Percentiles rank a stretch among this genome's conserved stretches.
Conservation (phyloP, 2,329 filamentous ascomycete genomes). For the Periconia digitata region DNA sequence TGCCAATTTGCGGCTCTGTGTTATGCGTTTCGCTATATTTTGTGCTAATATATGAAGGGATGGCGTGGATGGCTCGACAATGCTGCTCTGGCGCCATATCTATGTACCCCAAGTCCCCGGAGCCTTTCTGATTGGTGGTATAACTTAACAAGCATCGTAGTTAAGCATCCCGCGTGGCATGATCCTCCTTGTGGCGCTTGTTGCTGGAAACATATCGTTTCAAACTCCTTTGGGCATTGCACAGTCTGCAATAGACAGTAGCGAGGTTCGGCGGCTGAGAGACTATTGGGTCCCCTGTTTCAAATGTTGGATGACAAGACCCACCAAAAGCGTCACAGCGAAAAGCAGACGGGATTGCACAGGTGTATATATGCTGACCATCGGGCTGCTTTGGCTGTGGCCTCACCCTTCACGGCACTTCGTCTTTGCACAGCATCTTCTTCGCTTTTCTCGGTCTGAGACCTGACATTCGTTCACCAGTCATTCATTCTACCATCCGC, state of each 20-base stretch:
- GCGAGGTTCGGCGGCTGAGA: constrained; percentile 22
- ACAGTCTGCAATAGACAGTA: neutral
- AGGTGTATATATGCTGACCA: constrained; percentile 20
- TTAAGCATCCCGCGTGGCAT: constrained; percentile 21
- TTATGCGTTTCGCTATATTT: too few relatives aligned
- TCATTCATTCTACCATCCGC: constrained; percentile 31
- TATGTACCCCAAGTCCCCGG: constrained; percentile 12
- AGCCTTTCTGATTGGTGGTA: constrained; percentile 29
- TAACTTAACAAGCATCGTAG: constrained; percentile 22
- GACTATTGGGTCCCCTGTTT: constrained; percentile 25
- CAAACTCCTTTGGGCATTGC: too few relatives aligned
- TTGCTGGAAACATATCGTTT: too few relatives aligned
- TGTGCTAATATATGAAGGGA: constrained; percentile 10
- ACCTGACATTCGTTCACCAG: constrained; percentile 42
- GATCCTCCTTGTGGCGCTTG: constrained; percentile 17
- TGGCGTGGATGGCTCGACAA: neutral
- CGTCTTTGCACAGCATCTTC: constrained; percentile 26
- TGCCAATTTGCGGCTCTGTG: too few relatives aligned
- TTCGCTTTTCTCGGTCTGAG: constrained; percentile 37
- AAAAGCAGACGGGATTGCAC: constrained; percentile 11
- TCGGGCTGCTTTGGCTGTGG: neutral
- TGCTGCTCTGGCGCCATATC: constrained; percentile 8
- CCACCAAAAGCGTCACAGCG: constrained; percentile 19
- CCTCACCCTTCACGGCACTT: constrained; percentile 6
- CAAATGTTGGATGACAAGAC: constrained; percentile 40